phyloP scores from a whole-genome alignment of 805 yeast genomes.

The Danielia reshetovae region DNA sequence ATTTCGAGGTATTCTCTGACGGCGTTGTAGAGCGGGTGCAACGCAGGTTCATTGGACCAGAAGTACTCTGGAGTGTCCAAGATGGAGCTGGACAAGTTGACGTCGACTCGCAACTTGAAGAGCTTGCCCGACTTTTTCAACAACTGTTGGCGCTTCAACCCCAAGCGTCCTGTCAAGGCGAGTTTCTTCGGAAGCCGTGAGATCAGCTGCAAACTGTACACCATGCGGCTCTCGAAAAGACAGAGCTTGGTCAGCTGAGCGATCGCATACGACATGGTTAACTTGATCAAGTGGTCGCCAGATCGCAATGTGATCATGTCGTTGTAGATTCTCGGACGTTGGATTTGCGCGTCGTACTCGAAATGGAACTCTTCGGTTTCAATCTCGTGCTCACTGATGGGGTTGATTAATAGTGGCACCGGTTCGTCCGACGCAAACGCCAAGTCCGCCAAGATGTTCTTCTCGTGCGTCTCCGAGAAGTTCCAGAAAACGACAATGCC shows the following conservation, averaged over 20 bases:
- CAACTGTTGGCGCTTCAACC: constrained; percentile 78
- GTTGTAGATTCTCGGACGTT: constrained; percentile 76
- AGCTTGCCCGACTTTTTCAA: constrained; percentile 85
- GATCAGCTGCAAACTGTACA: constrained; percentile 74
- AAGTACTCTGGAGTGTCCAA: constrained; percentile 94
- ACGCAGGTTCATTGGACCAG: constrained; percentile 92
- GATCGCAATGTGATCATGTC: constrained; percentile 89
- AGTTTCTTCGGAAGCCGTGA: constrained; percentile 85
- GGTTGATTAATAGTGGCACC: constrained; percentile 56
- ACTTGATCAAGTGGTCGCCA: constrained; percentile 87
- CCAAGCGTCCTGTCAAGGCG: constrained; percentile 85
- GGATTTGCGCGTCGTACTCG: constrained; percentile 60
- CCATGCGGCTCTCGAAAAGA: constrained; percentile 87
- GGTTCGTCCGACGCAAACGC: constrained; percentile 56
- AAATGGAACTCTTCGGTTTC: constrained; percentile 88
- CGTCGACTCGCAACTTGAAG: constrained; percentile 89
- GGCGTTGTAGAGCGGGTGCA: constrained; percentile 88
- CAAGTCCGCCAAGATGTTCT: constrained; percentile 87
- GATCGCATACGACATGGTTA: constrained; percentile 92
- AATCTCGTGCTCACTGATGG: constrained; percentile 81
- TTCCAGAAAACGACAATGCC: constrained; percentile 99
- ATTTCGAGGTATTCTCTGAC: constrained; percentile 90
- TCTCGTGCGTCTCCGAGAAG: constrained; percentile 87
- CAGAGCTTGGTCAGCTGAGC: constrained; percentile 94
- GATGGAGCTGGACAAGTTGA: constrained; percentile 83